A percentile compares a stretch with the other conserved stretches of the same genome.
phyloP scores from a whole-genome alignment of 1,139 yeast genomes.

The Saccharomyces pastorianus region DNA sequence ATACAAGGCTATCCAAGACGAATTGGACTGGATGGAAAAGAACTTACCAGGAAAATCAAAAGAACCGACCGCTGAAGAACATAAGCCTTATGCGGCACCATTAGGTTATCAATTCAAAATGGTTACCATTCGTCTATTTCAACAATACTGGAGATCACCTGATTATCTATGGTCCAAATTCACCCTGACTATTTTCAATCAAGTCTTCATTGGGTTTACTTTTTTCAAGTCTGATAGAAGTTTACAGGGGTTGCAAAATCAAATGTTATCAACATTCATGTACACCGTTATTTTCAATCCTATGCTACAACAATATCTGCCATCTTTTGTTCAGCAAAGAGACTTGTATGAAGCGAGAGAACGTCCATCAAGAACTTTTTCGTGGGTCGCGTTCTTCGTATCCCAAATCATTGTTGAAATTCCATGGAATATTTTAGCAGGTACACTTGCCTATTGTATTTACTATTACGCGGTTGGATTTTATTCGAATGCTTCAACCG shows the following conservation, averaged over 20 bases:
- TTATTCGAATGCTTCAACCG: conserved; percentile 47
- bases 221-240: conserved; percentile 61
- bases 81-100: conserved; percentile 32
- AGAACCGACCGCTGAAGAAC: conserved; percentile 31
- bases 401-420: conserved; percentile 63
- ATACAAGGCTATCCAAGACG: conserved; percentile 37
- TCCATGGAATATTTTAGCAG: conserved; percentile 64
- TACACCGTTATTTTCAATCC: conserved; percentile 51
- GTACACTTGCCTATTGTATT: conserved; percentile 59
- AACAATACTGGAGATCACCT: conserved; percentile 61
- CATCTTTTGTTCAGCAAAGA: conserved; percentile 63
- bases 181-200: conserved; percentile 39
- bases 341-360: conserved; percentile 84
- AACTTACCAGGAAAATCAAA: conserved; percentile 34
- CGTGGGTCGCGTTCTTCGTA: conserved; percentile 53
- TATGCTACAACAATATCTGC: conserved; percentile 64
- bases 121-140: conserved; percentile 47
- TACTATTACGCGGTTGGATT: conserved; percentile 82
- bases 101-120: conserved; percentile 41
- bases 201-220: conserved; percentile 66
- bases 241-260: conserved; percentile 53
- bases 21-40: conserved; percentile 40
- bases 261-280: conserved; percentile 66
- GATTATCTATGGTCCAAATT: conserved; percentile 50
- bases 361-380: conserved; percentile 62